Evolutionary conservation across 2,329 filamentous ascomycete species (phyloP), one percentile per base, ranked within the genome.

Genomic region (Epichloe baconii): DNA sequence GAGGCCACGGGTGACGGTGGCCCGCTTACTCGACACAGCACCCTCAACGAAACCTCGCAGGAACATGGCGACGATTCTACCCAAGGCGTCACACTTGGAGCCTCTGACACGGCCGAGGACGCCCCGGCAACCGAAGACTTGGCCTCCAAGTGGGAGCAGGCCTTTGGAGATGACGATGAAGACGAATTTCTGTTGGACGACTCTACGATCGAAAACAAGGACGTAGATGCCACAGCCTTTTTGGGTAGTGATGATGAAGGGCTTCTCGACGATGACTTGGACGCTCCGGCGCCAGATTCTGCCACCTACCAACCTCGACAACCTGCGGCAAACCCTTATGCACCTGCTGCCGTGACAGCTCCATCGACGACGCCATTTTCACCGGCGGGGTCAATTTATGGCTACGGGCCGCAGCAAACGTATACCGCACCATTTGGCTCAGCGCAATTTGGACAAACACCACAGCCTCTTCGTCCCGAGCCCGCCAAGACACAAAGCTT

Each of bases 181-280:
- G 82, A 82, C 23, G 74, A 74, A 23, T 76, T 82, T 42, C 72
- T 86, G 12, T 65, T 82, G 3, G 78, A 80, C 10, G 80, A 87
- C 35, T 68, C 74, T 14, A 62, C 66, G 2, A 62, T 64, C 26
- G 70, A 70, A 36, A 57, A 53, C 10, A 62, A 66, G 34, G 74
- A 74, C 49, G 61, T 86, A 17, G 82, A 87, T 57, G 75, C 81
- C 1, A 71, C 78, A 26, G 75, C 76, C 1, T 82, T 91, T 57
- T 82, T 90, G 56, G 81, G 86, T 44, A 90, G 90, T 57, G 90
- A 95, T 63, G 86, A 87, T 56, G 86, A 90, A 61, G 89, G 88
- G 0, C 85, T 96, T 54, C 71, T 96, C 2, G 56, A 58, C 10
- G 83, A 95, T 6, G 89, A 90, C 52, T 74, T 76, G 4, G 73